A percentile compares a stretch with the other conserved stretches of the same genome.
Evolutionary conservation across 1,284 basidiomycete species (phyloP).

Genomic region (Meripilus lineatus): DNA sequence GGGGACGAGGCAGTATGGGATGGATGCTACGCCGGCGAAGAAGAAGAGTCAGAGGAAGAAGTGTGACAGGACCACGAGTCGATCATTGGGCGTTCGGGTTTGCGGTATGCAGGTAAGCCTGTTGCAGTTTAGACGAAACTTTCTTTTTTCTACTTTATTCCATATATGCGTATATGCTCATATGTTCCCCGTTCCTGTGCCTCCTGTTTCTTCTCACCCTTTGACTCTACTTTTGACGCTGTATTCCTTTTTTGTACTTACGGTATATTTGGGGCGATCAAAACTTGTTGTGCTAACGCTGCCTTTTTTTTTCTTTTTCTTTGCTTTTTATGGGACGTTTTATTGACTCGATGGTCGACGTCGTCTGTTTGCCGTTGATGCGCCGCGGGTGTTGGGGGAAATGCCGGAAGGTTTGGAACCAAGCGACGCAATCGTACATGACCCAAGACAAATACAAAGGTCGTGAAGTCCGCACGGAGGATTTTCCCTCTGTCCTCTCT

Average conservation of each 20-base stretch:
- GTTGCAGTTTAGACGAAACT: slow-evolving; percentile 1
- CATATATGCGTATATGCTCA: slow-evolving; percentile 1
- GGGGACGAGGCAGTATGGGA: slow-evolving; percentile 98
- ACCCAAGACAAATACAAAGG: slow-evolving; percentile 98
- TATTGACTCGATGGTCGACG: no score
- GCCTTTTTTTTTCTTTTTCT: background rate
- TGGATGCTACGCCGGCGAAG: slow-evolving; percentile 90
- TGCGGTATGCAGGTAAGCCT: slow-evolving; percentile 96
- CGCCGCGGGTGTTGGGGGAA: no score
- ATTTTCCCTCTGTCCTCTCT: slow-evolving; percentile 80
- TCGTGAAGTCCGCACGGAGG: slow-evolving; percentile 80
- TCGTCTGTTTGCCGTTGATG: slow-evolving; percentile 15
- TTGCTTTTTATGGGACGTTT: no score
- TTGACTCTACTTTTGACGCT: background rate
- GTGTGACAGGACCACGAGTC: slow-evolving; percentile 93
- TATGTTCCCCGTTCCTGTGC: background rate
- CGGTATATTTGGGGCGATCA: background rate
- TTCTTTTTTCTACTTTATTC: slow-evolving; percentile 5
- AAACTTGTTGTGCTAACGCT: slow-evolving; percentile 3
- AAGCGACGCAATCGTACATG: slow-evolving; percentile 73
- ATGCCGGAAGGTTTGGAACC: slow-evolving; percentile 94
- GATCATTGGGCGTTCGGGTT: slow-evolving; percentile 86
- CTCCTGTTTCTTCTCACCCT: background rate
- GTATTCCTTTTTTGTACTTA: slow-evolving; percentile 3
- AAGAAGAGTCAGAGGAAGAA: slow-evolving; percentile 98